Conservation (phyloP, 2,329 filamentous ascomycete genomes). For the Ilyonectria robusta region DNA sequence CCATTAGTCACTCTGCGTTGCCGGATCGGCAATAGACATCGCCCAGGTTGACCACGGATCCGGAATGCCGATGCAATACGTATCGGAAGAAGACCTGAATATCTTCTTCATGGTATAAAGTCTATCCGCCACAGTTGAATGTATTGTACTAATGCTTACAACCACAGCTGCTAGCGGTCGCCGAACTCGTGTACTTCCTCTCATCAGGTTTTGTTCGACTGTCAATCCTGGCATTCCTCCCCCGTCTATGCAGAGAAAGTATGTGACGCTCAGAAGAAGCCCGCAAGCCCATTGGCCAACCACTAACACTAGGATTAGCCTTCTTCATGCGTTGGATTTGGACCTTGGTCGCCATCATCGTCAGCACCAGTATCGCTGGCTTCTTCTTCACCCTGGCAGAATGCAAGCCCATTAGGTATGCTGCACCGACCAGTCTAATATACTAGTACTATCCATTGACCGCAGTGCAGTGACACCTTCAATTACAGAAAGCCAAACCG, state of each 20-base stretch:
- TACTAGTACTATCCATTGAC: conserved; percentile 1
- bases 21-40: conserved; percentile 37
- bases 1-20: conserved; percentile 29
- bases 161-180: conserved; percentile 30
- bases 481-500: conserved; percentile 18
- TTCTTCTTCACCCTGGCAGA: conserved; percentile 43
- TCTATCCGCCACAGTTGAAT: no score
- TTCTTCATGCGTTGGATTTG: conserved; percentile 36
- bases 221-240: no score
- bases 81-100: conserved; percentile 22
- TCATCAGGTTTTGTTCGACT: conserved; percentile 37
- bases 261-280: background rate
- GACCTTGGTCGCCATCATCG: conserved; percentile 26
- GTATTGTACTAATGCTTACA: background rate
- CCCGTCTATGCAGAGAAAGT: conserved; percentile 40
- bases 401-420: conserved; percentile 38
- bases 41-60: conserved; percentile 32
- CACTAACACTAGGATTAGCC: conserved; percentile 14
- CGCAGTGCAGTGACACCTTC: conserved; percentile 36
- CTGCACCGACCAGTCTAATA: background rate
- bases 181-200: conserved; percentile 37
- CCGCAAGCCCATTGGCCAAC: background rate
- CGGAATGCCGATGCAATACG: conserved; percentile 33
- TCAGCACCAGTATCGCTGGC: conserved; percentile 23
- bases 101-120: conserved; percentile 38